Evolutionary conservation across 306 rosid genomes (phyloP), one percentile per base, ranked within the genome.

Genomic region (Citrullus colocynthis): DNA sequence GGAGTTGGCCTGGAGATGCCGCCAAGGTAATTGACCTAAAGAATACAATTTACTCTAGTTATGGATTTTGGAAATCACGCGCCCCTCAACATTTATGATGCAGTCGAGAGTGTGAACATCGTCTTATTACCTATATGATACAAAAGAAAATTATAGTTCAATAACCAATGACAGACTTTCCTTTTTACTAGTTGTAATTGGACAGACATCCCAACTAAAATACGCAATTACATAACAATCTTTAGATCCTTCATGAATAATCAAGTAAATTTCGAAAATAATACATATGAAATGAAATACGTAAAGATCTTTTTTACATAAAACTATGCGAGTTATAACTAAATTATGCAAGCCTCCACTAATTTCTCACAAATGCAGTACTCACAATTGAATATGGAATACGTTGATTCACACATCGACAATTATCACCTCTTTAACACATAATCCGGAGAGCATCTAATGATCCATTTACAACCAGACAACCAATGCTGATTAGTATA

Each of bases 21-120:
- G 96, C 97, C 87, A 94, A 83, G 74, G 90, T 82, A 69, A 94
- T 90, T 75, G 98, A 92, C 98, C 98, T 91, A 83, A 59, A 73
- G 65, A n/a, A 36, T 51, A 37, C 59, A 73, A 73, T 51, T 71
- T 32, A 73, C 39, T 73, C 61, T 45, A 73, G 44, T 30, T 30
- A 48, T 30, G 61, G 21, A 73, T 73, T 72, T 28, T 73, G 60
- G 61, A 51, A 30, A 72, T 48, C 34, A 73, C 51, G 56, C 28
- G 2, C 42, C 57, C 59, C 45, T 16, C 4, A 48, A 73, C 59
- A 73, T 73, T 30, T 49, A 73, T 73, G 77, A 73, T 30, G 30
- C 45, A 73, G 44, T 67, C 16, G 11, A 30, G 44, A 30, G 41
- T 44, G 37, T 70, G 75, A 71, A 48, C 58, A 71, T 11, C 60